A percentile compares a stretch with the other conserved stretches of the same genome.
Evolutionary conservation across 2,329 filamentous ascomycete genomes (phyloP).

Genomic region (Myriosclerotinia scirpicola): DNA sequence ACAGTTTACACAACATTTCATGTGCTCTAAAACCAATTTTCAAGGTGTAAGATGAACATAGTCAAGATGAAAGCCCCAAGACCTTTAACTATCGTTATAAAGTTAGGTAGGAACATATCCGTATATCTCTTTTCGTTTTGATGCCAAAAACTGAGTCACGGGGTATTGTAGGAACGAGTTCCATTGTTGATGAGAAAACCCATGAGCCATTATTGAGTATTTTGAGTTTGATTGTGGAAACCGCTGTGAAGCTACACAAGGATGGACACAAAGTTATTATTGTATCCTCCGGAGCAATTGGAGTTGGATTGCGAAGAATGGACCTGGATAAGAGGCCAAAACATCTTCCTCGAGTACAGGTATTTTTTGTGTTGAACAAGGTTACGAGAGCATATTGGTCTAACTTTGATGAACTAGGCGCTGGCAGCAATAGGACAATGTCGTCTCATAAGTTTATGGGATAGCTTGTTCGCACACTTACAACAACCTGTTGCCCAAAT

Average conservation of each 20-base stretch:
- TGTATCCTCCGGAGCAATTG: slow-evolving; percentile 95
- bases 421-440: slow-evolving; percentile 96
- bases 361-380: slow-evolving; percentile 40
- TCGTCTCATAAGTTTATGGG: slow-evolving; percentile 92
- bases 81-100: slow-evolving; percentile 66
- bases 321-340: slow-evolving; percentile 84
- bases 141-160: slow-evolving; percentile 20
- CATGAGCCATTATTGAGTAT: slow-evolving; percentile 92
- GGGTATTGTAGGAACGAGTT: slow-evolving; percentile 76
- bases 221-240: slow-evolving; percentile 90
- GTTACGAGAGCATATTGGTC: not conserved
- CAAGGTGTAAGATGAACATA: not conserved
- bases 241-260: slow-evolving; percentile 79
- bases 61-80: slow-evolving; percentile 52
- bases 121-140: slow-evolving; percentile 19
- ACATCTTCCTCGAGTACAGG: slow-evolving; percentile 84
- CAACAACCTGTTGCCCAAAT: slow-evolving; percentile 93
- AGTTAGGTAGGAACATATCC: slow-evolving; percentile 53
- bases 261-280: slow-evolving; percentile 94
- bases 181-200: slow-evolving; percentile 95
- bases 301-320: slow-evolving; percentile 88
- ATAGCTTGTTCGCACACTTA: slow-evolving; percentile 84
- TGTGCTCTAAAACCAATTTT: not conserved
- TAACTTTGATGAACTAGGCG: slow-evolving; percentile 52
- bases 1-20: not conserved